Conservation (phyloP, 2,329 filamentous ascomycete genomes). For the Nothophaeocryptopus gaeumannii region DNA sequence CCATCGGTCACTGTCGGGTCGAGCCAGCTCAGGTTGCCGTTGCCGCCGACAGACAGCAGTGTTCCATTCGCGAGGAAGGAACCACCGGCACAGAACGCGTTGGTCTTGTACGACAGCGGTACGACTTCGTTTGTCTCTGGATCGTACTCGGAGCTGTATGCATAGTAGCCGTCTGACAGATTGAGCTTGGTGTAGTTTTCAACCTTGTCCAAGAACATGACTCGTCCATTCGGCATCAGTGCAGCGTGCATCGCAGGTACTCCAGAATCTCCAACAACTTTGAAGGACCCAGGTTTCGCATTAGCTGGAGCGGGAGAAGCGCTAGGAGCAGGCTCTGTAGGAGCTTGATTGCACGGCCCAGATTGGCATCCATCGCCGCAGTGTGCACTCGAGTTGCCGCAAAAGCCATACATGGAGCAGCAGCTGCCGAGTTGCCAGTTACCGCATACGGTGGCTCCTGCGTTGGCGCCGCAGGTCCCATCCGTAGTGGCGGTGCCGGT, state of each 20-base stretch:
- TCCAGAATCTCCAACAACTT: slow-evolving; percentile 54
- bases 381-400: slow-evolving; percentile 40
- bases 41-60: slow-evolving; percentile 57
- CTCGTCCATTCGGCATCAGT: slow-evolving; percentile 57
- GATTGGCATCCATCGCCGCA: slow-evolving; percentile 58
- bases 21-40: slow-evolving; percentile 54
- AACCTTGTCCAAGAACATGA: slow-evolving; percentile 61
- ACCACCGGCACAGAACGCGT: slow-evolving; percentile 61
- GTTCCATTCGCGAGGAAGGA: slow-evolving; percentile 58
- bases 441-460: slow-evolving; percentile 52
- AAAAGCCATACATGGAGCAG: slow-evolving; percentile 59
- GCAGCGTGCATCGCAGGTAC: slow-evolving; percentile 64
- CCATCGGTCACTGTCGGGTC: slow-evolving; percentile 60
- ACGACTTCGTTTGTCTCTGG: slow-evolving; percentile 48
- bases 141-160: slow-evolving; percentile 61
- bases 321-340: slow-evolving; percentile 40
- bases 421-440: slow-evolving; percentile 53
- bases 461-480: slow-evolving; percentile 53
- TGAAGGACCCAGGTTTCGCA: slow-evolving; percentile 47
- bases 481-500: slow-evolving; percentile 45
- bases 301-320: slow-evolving; percentile 47
- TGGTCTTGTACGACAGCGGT: slow-evolving; percentile 54
- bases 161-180: slow-evolving; percentile 54
- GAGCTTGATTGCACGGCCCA: slow-evolving; percentile 48
- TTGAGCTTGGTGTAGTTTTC: slow-evolving; percentile 60